Conservation (phyloP, 148 eudicot species). For the Rhododendron molle region DNA sequence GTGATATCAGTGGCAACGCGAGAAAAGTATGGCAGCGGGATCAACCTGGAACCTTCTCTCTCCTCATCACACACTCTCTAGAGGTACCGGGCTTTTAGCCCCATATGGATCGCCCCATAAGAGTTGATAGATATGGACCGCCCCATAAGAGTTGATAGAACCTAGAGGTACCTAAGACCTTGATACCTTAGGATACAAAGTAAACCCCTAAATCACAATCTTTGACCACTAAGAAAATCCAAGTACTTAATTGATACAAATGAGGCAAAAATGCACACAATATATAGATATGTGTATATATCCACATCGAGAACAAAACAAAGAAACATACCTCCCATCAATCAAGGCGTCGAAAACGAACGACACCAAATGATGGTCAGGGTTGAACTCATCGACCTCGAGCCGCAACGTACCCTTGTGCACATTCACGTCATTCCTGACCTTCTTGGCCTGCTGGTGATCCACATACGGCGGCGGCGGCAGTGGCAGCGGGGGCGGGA, state of each 20-base stretch:
- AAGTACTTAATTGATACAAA: not conserved
- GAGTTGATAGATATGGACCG: not conserved
- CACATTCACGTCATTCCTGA: conserved; percentile 82
- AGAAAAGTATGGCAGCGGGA: not conserved
- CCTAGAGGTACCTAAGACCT: not conserved
- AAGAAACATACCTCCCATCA: conserved; percentile 64
- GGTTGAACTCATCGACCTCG: conserved; percentile 38
- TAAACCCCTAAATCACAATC: not conserved
- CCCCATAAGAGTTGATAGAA: not conserved
- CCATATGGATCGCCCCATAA: not conserved
- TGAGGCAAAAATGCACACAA: too few relatives aligned
- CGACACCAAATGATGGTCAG: conserved; percentile 57
- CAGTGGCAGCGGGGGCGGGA: not conserved
- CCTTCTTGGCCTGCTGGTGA: conserved; percentile 68
- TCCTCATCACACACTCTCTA: not conserved
- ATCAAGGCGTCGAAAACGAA: conserved; percentile 69
- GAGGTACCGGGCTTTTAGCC: not conserved
- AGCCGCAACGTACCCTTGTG: conserved; percentile 64
- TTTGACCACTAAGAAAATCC: not conserved
- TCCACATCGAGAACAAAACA: not conserved
- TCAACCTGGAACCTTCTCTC: not conserved
- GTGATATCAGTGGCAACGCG: not conserved
- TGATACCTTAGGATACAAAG: not conserved
- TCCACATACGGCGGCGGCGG: conserved; percentile 49
- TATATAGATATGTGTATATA: not conserved